These are phyloP conservation scores for Coprinopsis strossmayeri DNA, from an alignment of 768 basidiomycete genomes.

Conservation along the genomic window DNA sequence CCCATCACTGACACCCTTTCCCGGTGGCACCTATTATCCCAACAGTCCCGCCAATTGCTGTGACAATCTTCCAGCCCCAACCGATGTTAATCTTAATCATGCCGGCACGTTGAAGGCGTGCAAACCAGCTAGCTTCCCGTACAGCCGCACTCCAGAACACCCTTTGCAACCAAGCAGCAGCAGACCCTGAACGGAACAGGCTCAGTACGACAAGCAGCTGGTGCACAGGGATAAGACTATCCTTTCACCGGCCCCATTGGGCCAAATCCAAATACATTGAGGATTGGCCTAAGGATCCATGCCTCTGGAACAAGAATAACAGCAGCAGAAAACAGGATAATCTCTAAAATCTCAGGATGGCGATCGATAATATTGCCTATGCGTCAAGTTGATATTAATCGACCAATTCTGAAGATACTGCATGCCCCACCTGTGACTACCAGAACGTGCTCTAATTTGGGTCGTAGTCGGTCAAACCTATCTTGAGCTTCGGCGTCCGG, in stretches of 20 bases:
- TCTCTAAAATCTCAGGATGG: constrained; percentile 23
- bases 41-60: background rate
- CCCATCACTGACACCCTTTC: background rate
- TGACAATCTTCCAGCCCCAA: constrained; percentile 1
- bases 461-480: background rate
- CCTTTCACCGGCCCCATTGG: constrained; percentile 27
- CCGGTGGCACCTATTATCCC: background rate
- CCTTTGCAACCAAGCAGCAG: constrained; percentile 29
- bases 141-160: constrained; percentile 25
- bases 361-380: constrained; percentile 31
- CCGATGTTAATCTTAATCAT: constrained; percentile 15
- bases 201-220: background rate
- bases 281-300: constrained; percentile 22
- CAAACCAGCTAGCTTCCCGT: constrained; percentile 26
- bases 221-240: background rate
- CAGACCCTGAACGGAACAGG: constrained; percentile 23
- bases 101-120: constrained; percentile 21
- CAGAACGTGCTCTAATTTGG: background rate
- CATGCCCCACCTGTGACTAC: constrained; percentile 8
- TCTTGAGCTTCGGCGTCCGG: constrained; percentile 6
- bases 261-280: constrained; percentile 29
- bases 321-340: constrained; percentile 18
- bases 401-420: background rate
- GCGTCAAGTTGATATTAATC: background rate
- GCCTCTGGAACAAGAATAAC: constrained; percentile 22